Percentiles rank a stretch among this genome's conserved stretches.
phyloP scores from a whole-genome alignment of 1,284 basidiomycete species.

The Ceraceosorus guamensis region DNA sequence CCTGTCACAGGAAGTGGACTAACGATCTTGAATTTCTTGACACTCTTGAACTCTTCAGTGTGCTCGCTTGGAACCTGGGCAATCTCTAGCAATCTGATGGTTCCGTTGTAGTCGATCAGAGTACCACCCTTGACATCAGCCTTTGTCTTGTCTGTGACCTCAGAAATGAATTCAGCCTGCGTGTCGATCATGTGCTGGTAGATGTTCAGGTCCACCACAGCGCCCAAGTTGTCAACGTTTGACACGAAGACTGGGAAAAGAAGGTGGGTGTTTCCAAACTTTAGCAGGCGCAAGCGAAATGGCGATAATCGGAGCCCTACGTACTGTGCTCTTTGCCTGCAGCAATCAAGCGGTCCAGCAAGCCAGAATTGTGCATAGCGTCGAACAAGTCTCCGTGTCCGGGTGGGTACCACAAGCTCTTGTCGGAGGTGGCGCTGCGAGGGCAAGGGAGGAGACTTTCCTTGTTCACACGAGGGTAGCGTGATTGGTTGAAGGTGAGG shows the following conservation, averaged over 20 bases:
- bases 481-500: constrained; percentile 83
- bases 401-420: constrained; percentile 87
- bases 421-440: constrained; percentile 77
- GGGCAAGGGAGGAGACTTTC: constrained; percentile 87
- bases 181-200: constrained; percentile 56
- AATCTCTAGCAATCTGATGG: constrained; percentile 89
- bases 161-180: constrained; percentile 49
- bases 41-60: constrained; percentile 93
- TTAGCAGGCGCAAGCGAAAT: neutral
- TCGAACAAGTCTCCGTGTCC: constrained; percentile 98
- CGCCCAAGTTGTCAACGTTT: constrained; percentile 98
- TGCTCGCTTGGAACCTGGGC: constrained; percentile 98
- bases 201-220: constrained; percentile 66
- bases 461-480: constrained; percentile 95
- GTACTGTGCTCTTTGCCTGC: constrained; percentile 86
- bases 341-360: constrained; percentile 85
- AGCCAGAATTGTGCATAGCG: constrained; percentile 84
- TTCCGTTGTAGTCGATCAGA: constrained; percentile 84
- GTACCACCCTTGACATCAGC: constrained; percentile 99
- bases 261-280: neutral
- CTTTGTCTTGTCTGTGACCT: constrained; percentile 98
- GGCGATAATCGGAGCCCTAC: neutral
- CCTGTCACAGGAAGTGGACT: neutral
- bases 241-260: constrained; percentile 71
- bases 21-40: constrained; percentile 53